Conservation (phyloP, 495 filamentous ascomycete species). For the Trichodelitschia bisporula region DNA sequence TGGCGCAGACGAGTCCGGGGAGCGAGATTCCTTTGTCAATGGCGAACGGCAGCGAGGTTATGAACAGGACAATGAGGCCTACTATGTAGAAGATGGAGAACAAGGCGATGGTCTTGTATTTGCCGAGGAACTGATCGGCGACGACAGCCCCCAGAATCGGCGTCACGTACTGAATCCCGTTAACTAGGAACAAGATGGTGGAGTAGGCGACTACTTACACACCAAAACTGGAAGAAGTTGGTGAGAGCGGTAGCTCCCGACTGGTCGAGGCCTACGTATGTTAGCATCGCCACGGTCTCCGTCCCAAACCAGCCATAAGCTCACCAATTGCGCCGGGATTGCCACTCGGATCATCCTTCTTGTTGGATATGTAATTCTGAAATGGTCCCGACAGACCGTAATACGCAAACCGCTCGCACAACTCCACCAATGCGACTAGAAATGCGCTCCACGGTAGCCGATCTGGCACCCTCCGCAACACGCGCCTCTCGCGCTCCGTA, state of each 20-base stretch:
- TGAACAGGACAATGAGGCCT: slow-evolving; percentile 18
- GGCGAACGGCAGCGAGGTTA: slow-evolving; percentile 13
- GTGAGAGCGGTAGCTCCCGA: slow-evolving; percentile 30
- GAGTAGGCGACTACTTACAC: slow-evolving; percentile 8
- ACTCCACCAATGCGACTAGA: slow-evolving; percentile 34
- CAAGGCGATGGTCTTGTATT: slow-evolving; percentile 41
- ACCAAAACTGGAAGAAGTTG: slow-evolving; percentile 41
- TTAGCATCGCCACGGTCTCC: neutral
- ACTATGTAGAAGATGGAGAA: slow-evolving; percentile 23
- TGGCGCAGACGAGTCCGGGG: slow-evolving; percentile 14
- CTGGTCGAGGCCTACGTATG: slow-evolving; percentile 14
- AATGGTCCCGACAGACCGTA: slow-evolving; percentile 30
- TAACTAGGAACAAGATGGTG: slow-evolving; percentile 1
- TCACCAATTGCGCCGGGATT: slow-evolving; percentile 29
- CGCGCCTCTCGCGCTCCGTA: slow-evolving; percentile 25
- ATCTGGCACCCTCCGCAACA: slow-evolving; percentile 28
- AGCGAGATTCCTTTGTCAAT: slow-evolving; percentile 12
- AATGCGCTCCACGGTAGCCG: slow-evolving; percentile 30
- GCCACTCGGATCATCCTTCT: slow-evolving; percentile 18
- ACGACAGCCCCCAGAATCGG: slow-evolving; percentile 34
- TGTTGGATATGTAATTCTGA: slow-evolving; percentile 32
- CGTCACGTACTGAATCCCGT: neutral
- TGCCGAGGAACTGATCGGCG: slow-evolving; percentile 40
- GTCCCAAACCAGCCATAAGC: slow-evolving; percentile 5
- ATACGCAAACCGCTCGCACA: slow-evolving; percentile 45